These are phyloP conservation scores for Plasmodiophora brassicae DNA, from an alignment of 208 protist species.

Conservation along the genomic window DNA sequence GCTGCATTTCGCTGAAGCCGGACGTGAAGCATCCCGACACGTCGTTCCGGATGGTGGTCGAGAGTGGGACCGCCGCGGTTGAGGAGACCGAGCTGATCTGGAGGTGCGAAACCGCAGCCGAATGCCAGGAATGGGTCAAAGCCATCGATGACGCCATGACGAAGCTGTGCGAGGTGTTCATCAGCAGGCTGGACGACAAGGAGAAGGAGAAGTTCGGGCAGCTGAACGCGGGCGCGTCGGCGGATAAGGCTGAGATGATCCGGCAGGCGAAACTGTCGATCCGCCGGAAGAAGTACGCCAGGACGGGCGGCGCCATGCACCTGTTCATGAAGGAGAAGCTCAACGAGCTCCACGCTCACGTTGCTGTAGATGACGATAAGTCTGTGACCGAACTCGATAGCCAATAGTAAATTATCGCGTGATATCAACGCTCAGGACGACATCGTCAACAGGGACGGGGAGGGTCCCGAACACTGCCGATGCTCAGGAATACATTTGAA, in stretches of 20 bases:
- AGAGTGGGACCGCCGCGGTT: too few relatives aligned
- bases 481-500: too few relatives aligned
- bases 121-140: background rate
- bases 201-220: background rate
- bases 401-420: too few relatives aligned
- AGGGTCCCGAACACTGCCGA: too few relatives aligned
- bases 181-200: slow-evolving; percentile 9
- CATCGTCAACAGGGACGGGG: too few relatives aligned
- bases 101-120: slow-evolving; percentile 1
- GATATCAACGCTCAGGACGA: too few relatives aligned
- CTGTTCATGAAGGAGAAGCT: slow-evolving; percentile 25
- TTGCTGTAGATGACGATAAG: too few relatives aligned
- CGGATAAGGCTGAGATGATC: background rate
- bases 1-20: background rate
- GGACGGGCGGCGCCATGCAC: background rate
- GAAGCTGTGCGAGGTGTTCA: background rate
- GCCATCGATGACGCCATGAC: background rate
- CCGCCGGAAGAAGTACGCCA: slow-evolving; percentile 7
- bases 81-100: background rate
- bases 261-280: background rate
- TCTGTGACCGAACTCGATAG: too few relatives aligned
- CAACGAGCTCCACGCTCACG: too few relatives aligned
- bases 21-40: background rate
- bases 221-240: background rate
- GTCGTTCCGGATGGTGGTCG: background rate